Base-by-base conservation (phyloP, 371 early-diverging fungal species). In the Mucor velutinosus region DNA sequence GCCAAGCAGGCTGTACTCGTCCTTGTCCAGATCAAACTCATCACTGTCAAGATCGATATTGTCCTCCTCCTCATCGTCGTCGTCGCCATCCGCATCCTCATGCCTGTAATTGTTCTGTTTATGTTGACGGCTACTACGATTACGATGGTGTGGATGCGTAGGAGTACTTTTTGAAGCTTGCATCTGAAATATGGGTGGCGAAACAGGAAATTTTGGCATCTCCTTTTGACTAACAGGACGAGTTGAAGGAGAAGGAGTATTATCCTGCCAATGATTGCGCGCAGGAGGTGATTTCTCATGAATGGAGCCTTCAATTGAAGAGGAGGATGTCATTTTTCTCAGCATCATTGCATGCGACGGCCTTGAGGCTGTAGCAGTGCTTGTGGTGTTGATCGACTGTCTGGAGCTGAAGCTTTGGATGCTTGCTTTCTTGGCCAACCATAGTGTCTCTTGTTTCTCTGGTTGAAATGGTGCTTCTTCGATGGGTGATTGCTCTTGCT, bases 101-200 rank as follows among this genome's bases (percentile, higher is more conserved):
- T 51, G 37, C 25, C 25, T 5, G 21, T 49, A 21, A 8, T 49
- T 1, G 1, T 35, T 35, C 35, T 5, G 15, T 45, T 47, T 32
- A 21, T 32, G 21, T 23, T 68, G 27, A 4, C 39, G 23, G 49
- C 49, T 49, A 49, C 49, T 49, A 49, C 23, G 21, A 7, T 49
- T 49, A 49, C 49, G 49, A 49, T 49, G 49, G 11, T 49, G 49
- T 43, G 11, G 33, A 10, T 58, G 49, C 17, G 61, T 65, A 45
- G 68, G 65, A 3, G 65, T 68, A 32, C 69, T 72, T 53, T 68
- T 68, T 7, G 68, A 72, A 11, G 72, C 10, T 57, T 72, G 72
- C 57, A 61, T 47, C 21, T 64, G 70, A 60, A 64, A 19, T 14
- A 39, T 43, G 21, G 65, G 57, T n/a, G 70, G 70, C 32, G 65